Evolutionary conservation across 164 flowering plant species (phyloP).

Genomic region (Chloranthus sessilifolius): DNA sequence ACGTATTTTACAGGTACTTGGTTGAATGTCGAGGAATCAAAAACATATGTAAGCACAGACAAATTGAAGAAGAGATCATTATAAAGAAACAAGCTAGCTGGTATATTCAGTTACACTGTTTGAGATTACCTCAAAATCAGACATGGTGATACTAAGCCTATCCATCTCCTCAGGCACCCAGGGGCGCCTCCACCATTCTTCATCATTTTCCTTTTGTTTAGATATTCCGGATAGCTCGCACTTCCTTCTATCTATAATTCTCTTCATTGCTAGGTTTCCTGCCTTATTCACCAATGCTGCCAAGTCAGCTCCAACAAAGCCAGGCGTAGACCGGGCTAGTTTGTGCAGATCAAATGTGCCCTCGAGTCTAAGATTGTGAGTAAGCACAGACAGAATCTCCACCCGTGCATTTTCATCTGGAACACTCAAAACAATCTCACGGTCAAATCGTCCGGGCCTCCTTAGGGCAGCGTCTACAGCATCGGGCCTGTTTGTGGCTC

Average conservation of each 20-base stretch:
- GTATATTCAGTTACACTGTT: neutral
- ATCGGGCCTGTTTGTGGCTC: slow-evolving; percentile 97
- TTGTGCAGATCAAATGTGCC: slow-evolving; percentile 63
- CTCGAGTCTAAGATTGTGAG: slow-evolving; percentile 53
- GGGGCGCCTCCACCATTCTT: slow-evolving; percentile 62
- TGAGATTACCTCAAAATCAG: slow-evolving; percentile 80
- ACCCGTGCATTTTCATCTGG: slow-evolving; percentile 85
- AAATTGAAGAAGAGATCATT: neutral
- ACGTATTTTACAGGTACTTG: neutral
- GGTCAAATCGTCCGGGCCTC: slow-evolving; percentile 91
- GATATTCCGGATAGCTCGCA: slow-evolving; percentile 26
- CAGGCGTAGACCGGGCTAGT: slow-evolving; percentile 78
- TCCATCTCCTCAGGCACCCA: slow-evolving; percentile 70
- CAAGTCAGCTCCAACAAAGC: slow-evolving; percentile 95
- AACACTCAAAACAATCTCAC: slow-evolving; percentile 66
- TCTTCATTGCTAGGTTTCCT: slow-evolving; percentile 73
- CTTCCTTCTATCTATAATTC: slow-evolving; percentile 52
- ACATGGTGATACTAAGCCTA: slow-evolving; percentile 64
- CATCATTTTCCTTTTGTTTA: slow-evolving; percentile 18
- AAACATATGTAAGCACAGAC: neutral
- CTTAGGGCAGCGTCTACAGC: slow-evolving; percentile 84
- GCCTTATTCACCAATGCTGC: slow-evolving; percentile 65
- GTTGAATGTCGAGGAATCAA: neutral
- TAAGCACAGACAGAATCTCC: slow-evolving; percentile 66
- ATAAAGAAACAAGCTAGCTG: neutral